Conservation (phyloP, 192 early-diverging fungal species). For the Backusella psychrophila region DNA sequence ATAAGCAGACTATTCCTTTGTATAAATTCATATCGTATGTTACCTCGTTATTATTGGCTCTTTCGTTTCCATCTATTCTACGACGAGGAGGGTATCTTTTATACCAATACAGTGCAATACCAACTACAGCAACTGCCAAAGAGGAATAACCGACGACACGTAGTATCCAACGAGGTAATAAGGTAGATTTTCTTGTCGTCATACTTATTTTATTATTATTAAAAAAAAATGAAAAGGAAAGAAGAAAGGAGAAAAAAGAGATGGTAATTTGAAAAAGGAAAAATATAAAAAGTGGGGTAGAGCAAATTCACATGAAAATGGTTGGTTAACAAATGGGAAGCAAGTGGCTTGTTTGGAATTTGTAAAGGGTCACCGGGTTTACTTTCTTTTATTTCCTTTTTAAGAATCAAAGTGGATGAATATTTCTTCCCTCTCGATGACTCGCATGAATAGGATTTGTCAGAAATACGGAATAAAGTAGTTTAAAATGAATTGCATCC, state of each 20-base stretch:
- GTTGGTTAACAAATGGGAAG: neutral
- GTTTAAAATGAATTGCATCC: too few species aligned
- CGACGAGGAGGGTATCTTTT: conserved; percentile 6
- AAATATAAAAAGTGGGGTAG: conserved; percentile 7
- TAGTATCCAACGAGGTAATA: conserved; percentile 24
- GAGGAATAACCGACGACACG: conserved; percentile 32
- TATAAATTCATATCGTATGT: neutral
- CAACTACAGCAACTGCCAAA: conserved; percentile 20
- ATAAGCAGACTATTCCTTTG: neutral
- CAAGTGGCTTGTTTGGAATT: conserved; percentile 8
- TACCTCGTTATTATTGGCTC: neutral
- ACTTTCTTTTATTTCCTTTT: neutral
- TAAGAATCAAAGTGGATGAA: neutral
- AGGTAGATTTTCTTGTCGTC: neutral
- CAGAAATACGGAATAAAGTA: neutral
- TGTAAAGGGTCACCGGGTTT: neutral
- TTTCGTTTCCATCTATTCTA: neutral
- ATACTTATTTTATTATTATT: neutral
- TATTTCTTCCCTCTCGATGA: neutral
- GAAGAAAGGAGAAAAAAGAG: conserved; percentile 5
- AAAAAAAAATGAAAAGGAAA: conserved; percentile 7
- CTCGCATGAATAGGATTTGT: neutral
- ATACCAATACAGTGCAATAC: conserved; percentile 21
- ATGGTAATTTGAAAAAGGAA: conserved; percentile 6
- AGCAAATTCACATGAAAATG: conserved; percentile 6